Base-by-base conservation (phyloP, 495 filamentous ascomycete genomes). In the Mycothermus thermophilus region DNA sequence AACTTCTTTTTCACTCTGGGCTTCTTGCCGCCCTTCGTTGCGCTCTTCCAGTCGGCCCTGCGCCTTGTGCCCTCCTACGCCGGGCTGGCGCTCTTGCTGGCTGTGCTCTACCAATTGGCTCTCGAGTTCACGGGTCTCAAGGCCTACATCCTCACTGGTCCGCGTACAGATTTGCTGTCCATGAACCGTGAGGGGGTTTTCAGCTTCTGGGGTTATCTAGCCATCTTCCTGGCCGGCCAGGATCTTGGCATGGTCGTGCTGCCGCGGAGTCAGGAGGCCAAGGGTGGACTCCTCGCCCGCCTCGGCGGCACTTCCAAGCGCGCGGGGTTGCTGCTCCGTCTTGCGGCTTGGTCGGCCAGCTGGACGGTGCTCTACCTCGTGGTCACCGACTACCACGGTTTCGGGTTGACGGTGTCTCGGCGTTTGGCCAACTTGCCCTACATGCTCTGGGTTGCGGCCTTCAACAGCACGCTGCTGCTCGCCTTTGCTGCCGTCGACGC, bases 1-100 rank as follows among this genome's bases (percentile, higher is more conserved):
- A 99, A 99, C 56, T 99, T 99, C 57, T 99, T 99, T 64, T 96
- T 99, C 58, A 99, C 90, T 0, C 62, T 99, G 8, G 88, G 77
- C 3, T 72, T 95, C 17, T 58, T 99, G 21, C 84, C 87, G 2
- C 86, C 86, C 3, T 90, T 90, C 44, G 74, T 93, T 33, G 87
- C 88, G n/a, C 52, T 93, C 0, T 83, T 90, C 34, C 80, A 87
- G 41, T 72, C 77, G 0, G 51, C 69, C 7, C 61, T 77, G 22
- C 50, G 55, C 29, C 30, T 64, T 41, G 62, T 85, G 19, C 82
- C 77, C 1, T 87, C 79, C 1, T 87, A 81, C 40, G 77, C 82
- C 19, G 57, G 69, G 7, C 65, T 94, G 8, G 71, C 83, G 2
- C 48, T 92, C 16, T 47, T 76, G 0, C 57, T 90, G 3, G 73